Base-by-base conservation (phyloP, 805 yeast species). In the Dipodascus geniculatus region DNA sequence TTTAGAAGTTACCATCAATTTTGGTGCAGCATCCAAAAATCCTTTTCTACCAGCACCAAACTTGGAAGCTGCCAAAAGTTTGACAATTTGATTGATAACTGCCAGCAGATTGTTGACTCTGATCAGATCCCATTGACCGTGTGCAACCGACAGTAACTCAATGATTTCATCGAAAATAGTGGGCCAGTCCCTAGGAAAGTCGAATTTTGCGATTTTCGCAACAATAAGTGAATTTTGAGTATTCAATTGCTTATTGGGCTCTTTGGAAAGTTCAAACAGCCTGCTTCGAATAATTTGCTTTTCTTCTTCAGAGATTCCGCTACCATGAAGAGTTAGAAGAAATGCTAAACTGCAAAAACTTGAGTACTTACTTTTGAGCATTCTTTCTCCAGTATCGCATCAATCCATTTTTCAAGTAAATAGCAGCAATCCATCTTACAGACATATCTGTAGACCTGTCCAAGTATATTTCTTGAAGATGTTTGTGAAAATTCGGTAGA, bases 101-200 rank as follows among this genome's bases (percentile, higher is more conserved):
- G 81, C 69, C 54, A 89, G 71, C 11, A 80, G 61, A 61, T 88
- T 87, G 63, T 80, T 80, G 8, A 84, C 68, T 44, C 79, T 74
- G 2, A 50, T 51, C 28, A 57, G 51, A 44, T 80, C 66, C 56
- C 80, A 76, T 23, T 69, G 71, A 48, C 68, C 67, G 23, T 70
- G 67, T 14, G 74, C 72, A 17, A 74, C 74, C 11, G 71, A 67
- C 54, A 70, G 54, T 9, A 58, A 28, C 1, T 54, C 51, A 28
- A 58, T 54, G 14, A 69, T 72, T 14, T 82, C 82, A 54, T 85
- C 90, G 62, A 93, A 85, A 19, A 93, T 64, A 1, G 76, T 67
- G 0, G 95, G 89, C 97, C 97, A 93, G 49, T 83, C 89, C 1
- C 71, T 66, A 0, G 98, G 97, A 64, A 87, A 93, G 61, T 93